phyloP scores from a whole-genome alignment of 805 yeast species.

The Starmerella potacharoeniae region DNA sequence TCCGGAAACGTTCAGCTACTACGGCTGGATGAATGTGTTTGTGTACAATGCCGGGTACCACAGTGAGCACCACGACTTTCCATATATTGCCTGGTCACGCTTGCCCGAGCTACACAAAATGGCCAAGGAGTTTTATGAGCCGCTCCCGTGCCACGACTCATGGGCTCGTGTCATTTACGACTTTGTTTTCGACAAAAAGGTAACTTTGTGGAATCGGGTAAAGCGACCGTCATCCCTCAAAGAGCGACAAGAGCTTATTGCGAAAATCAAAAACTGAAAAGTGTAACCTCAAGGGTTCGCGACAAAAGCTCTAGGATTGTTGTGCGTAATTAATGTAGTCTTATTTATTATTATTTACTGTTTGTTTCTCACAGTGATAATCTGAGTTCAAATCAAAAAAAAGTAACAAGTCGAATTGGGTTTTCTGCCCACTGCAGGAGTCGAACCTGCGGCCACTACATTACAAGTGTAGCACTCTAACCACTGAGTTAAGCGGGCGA shows the following conservation, averaged over 20 bases:
- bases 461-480: constrained; percentile 23
- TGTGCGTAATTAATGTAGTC: neutral
- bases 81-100: constrained; percentile 82
- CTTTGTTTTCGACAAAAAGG: constrained; percentile 56
- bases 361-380: neutral
- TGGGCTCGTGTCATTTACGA: constrained; percentile 70
- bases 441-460: constrained; percentile 24
- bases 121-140: constrained; percentile 72
- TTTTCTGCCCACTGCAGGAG: constrained; percentile 22
- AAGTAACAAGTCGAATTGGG: neutral
- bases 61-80: constrained; percentile 93
- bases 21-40: constrained; percentile 62
- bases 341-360: neutral
- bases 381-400: neutral
- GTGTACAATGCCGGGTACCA: constrained; percentile 94
- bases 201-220: constrained; percentile 70
- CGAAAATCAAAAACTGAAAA: neutral
- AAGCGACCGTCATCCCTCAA: constrained; percentile 36
- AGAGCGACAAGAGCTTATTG: constrained; percentile 4
- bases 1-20: constrained; percentile 80
- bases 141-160: constrained; percentile 61
- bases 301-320: neutral
- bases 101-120: constrained; percentile 51
- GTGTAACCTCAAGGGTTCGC: neutral
- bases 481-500: constrained; percentile 23